Evolutionary conservation across 2,329 filamentous ascomycete species (phyloP).

Genomic region (Exophiala viscosa): DNA sequence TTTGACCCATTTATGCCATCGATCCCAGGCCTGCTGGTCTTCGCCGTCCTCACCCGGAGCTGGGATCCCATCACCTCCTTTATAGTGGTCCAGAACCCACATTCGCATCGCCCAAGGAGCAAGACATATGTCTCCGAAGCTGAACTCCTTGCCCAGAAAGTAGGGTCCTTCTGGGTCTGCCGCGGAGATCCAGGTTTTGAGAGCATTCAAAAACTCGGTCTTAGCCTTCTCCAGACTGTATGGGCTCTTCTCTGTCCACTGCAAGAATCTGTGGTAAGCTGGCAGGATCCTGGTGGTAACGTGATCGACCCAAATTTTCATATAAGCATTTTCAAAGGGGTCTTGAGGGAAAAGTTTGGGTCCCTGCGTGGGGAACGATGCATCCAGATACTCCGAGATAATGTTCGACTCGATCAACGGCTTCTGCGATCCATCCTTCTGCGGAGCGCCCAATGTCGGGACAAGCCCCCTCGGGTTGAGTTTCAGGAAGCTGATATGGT

Average conservation of each 20-base stretch:
- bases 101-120: constrained; percentile 70
- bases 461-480: constrained; percentile 74
- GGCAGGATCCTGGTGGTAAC: constrained; percentile 65
- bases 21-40: constrained; percentile 58
- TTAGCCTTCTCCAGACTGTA: constrained; percentile 53
- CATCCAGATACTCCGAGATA: constrained; percentile 72
- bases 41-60: constrained; percentile 46
- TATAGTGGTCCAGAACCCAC: constrained; percentile 74
- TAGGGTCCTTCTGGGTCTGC: constrained; percentile 63
- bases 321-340: constrained; percentile 62
- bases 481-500: constrained; percentile 51
- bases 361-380: constrained; percentile 57
- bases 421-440: constrained; percentile 36
- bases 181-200: constrained; percentile 60
- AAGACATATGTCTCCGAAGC: constrained; percentile 65
- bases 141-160: constrained; percentile 62
- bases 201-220: constrained; percentile 53
- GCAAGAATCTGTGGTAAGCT: constrained; percentile 61
- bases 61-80: constrained; percentile 53
- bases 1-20: constrained; percentile 63
- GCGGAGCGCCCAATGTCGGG: constrained; percentile 55
- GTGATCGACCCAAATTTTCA: constrained; percentile 71
- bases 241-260: constrained; percentile 40
- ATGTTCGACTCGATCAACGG: constrained; percentile 70
- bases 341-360: constrained; percentile 55